Evolutionary conservation across 2,329 filamentous ascomycete species (phyloP), one percentile per base, ranked within the genome.

Genomic region (Pseudocercospora cruenta): DNA sequence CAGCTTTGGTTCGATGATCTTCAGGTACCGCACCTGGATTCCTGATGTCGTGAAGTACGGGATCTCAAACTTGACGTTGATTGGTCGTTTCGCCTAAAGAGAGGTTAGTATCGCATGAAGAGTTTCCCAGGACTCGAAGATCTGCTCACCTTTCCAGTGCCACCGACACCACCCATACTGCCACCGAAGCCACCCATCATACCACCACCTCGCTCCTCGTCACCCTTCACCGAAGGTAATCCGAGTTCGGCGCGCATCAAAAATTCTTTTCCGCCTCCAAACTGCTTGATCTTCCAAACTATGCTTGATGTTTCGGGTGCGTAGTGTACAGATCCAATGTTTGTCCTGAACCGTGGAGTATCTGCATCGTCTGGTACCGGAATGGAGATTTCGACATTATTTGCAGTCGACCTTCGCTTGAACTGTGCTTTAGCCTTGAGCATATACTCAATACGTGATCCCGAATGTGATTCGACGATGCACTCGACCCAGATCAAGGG

Each of bases 41-140:
- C 95, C 95, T 82, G 92, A 96, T 2, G 96, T 99, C n/a, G 95
- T 99, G 79, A 99, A 99, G 82, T 99, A 99, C n/a, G 95, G 95
- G 77, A 99, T 99, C 84, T 99, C 95, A 79, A 99, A 99, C 83
- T 99, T 99, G 83, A 99, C 95, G 80, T 94, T 94, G 76, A 99
- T 99, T 0, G 95, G 95, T 73, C 95, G 85, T 86, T 98, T 99
- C 21, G 92, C 54, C 54, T 58, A 21, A 4, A 8, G 1, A 19
- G 10, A 36, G n/a, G 28, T 58, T 24, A 58, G 54, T 14, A 26
- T 5, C 12, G 51, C 22, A 12, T 21, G 14, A 58, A 19, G 4
- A 2, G 19, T 22, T 2, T 16, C 16, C 4, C 16, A n/a, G 22
- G 10, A 9, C 4, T 10, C 9, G 21, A 9, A n/a, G 24, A 28